Evolutionary conservation across 2,329 filamentous ascomycete genomes (phyloP).

Genomic region (Neonectria punicea): DNA sequence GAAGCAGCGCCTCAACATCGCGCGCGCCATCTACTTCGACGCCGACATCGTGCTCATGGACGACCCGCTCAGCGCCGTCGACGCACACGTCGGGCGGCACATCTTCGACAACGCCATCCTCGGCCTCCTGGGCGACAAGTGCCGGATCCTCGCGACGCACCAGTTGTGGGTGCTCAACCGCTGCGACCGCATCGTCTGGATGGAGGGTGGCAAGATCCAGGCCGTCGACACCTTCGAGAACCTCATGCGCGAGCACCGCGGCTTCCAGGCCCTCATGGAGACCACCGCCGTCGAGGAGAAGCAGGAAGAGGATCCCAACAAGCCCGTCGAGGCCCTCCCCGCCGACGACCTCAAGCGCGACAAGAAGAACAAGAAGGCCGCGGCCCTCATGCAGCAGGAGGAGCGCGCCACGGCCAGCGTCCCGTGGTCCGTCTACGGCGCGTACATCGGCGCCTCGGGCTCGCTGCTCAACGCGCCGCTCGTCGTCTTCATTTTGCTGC

Average conservation of each 20-base stretch:
- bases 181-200: conserved; percentile 92
- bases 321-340: conserved; percentile 57
- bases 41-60: conserved; percentile 76
- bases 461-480: conserved; percentile 75
- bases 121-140: conserved; percentile 88
- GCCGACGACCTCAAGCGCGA: conserved; percentile 56
- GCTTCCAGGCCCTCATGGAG: conserved; percentile 87
- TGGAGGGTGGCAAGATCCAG: conserved; percentile 86
- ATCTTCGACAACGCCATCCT: conserved; percentile 96
- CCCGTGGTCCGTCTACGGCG: conserved; percentile 80
- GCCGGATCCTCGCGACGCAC: conserved; percentile 91
- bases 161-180: conserved; percentile 92
- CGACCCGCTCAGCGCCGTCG: conserved; percentile 75
- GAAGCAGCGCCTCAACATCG: conserved; percentile 95
- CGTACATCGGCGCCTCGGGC: conserved; percentile 81
- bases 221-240: conserved; percentile 91
- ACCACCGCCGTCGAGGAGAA: conserved; percentile 79
- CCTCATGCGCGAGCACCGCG: conserved; percentile 80
- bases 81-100: conserved; percentile 75
- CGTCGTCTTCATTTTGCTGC: conserved; percentile 69
- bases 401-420: conserved; percentile 81
- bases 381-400: conserved; percentile 76
- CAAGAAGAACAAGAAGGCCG: conserved; percentile 68
- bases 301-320: conserved; percentile 60
- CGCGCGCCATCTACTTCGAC: conserved; percentile 79